A percentile compares a stretch with the other conserved stretches of the same genome.
phyloP scores from a whole-genome alignment of 1,284 basidiomycete genomes.

The Pascua sp. region DNA sequence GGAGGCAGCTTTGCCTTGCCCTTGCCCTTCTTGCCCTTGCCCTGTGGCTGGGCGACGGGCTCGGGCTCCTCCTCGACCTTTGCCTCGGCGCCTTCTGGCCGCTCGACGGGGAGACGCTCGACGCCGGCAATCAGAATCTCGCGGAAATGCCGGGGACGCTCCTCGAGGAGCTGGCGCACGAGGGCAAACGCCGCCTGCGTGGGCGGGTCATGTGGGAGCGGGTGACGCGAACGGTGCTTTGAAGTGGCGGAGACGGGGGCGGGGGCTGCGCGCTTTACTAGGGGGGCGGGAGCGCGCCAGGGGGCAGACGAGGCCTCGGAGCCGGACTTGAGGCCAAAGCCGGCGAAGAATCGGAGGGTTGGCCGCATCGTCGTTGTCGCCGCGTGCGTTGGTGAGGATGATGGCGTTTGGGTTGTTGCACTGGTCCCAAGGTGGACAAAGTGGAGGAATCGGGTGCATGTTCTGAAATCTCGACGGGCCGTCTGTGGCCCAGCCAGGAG shows the following conservation, averaged over 20 bases:
- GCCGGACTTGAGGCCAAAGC: not conserved
- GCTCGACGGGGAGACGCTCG: not conserved
- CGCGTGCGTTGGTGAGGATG: no score
- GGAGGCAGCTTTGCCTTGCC: conserved; percentile 2
- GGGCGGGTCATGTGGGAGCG: conserved; percentile 1
- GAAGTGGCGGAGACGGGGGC: no score
- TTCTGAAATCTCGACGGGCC: conserved; percentile 7
- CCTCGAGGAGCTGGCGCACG: conserved; percentile 30
- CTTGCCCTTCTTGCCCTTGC: conserved; percentile 6
- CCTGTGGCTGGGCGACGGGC: not conserved
- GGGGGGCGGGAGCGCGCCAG: no score
- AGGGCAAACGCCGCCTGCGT: conserved; percentile 31
- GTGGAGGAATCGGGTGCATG: no score
- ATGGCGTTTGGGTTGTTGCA: no score
- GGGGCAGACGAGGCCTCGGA: no score
- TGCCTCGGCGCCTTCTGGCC: not conserved
- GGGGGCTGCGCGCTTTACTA: no score
- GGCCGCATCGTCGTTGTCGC: not conserved
- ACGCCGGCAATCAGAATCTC: conserved; percentile 34
- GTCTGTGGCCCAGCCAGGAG: no score
- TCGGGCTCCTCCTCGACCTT: not conserved
- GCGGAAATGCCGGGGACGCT: conserved; percentile 31
- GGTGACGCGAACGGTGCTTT: not conserved
- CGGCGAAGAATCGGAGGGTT: not conserved
- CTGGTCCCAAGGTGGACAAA: no score